Evolutionary conservation across 1,139 yeast genomes (phyloP).

Genomic region (Suhomyces panamericanus): DNA sequence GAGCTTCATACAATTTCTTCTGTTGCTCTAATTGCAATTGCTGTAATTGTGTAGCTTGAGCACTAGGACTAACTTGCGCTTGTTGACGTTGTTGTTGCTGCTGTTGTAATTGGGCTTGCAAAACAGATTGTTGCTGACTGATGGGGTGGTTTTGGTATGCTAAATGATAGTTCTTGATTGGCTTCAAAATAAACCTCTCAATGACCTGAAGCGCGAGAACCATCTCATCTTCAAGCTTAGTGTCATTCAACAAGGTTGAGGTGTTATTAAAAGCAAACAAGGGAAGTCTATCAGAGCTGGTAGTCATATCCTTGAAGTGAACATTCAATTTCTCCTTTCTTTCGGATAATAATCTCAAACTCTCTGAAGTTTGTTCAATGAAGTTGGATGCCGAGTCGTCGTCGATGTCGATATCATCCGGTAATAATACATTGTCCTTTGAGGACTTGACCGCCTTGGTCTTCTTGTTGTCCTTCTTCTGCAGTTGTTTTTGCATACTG

Average conservation of each 20-base stretch:
- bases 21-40: constrained; percentile 33
- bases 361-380: constrained; percentile 38
- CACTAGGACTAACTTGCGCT: constrained; percentile 18
- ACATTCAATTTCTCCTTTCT: constrained; percentile 35
- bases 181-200: constrained; percentile 43
- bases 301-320: constrained; percentile 30
- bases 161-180: constrained; percentile 49
- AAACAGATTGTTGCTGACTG: constrained; percentile 41
- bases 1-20: constrained; percentile 25
- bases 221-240: constrained; percentile 40
- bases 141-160: constrained; percentile 50
- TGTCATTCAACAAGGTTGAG: constrained; percentile 20
- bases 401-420: constrained; percentile 45
- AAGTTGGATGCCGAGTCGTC: constrained; percentile 39
- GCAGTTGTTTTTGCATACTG: constrained; percentile 40
- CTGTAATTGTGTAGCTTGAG: constrained; percentile 26
- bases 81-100: constrained; percentile 20
- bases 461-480: constrained; percentile 33
- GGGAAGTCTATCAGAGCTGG: constrained; percentile 30
- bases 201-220: constrained; percentile 43
- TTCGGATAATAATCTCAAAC: constrained; percentile 34
- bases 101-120: constrained; percentile 24
- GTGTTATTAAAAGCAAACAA: constrained; percentile 39
- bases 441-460: constrained; percentile 24
- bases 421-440: constrained; percentile 30